Evolutionary conservation across 1,139 yeast genomes (phyloP), one percentile per base, ranked within the genome.

Genomic region (Pichia sp.): DNA sequence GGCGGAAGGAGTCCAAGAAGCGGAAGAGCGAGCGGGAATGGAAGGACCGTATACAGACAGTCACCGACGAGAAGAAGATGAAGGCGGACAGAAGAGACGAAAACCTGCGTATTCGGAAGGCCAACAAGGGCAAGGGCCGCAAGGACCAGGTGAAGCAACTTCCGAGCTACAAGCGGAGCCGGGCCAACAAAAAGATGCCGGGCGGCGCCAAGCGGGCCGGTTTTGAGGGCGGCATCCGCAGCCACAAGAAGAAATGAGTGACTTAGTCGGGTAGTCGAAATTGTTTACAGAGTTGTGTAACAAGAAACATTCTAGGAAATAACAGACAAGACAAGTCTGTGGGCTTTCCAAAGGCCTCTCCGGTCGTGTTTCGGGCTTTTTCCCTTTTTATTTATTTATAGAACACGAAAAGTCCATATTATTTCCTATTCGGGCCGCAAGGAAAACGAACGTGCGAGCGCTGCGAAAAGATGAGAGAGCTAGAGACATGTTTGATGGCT

Each of bases 61-160:
- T 93, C 23, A 81, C 81, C 57, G 88, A 85, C 64, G 84, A 85
- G 47, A 85, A 87, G 55, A 80, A 85, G 49, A 88, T 87, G 15
- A 84, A 86, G 64, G 84, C 80, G 56, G 87, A 88, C 73, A 85
- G 93, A 75, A 81, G 97, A 72, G 96, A 90, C 65, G 96, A 89
- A 66, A 93, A 93, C 66, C 76, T 93, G 70, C 84, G 85, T 68
- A 81, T 88, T 45, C 81, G 96, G 71, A 83, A 80, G 66, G 95
- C 86, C 44, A 85, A 86, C 68, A 90, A 86, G 72, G 93, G 92
- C 53, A 80, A 82, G 61, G 81, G 82, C 69, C 75, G 84, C 63
- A 84, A 84, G 67, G 77, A 85, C 57, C 87, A 84, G 70, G 80
- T 79, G 54, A 83, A 82, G 70, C 83, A 87, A 76, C 70, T 76